A percentile compares a stretch with the other conserved stretches of the same genome.
Conservation (phyloP, 2,329 filamentous ascomycete genomes). For the Exophiala sideris region DNA sequence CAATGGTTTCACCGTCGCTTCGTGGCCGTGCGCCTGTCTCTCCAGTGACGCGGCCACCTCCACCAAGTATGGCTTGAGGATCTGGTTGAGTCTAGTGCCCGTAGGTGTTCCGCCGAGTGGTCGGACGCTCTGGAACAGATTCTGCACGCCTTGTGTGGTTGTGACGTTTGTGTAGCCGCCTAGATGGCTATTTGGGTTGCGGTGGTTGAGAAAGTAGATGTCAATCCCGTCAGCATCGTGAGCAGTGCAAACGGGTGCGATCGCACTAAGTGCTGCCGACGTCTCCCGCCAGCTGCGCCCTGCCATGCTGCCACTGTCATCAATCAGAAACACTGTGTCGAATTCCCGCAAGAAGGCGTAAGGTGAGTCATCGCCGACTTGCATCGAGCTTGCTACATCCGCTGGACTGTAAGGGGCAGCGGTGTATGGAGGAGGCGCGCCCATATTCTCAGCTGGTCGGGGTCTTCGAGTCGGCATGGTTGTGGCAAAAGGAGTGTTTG, state of each 20-base stretch:
- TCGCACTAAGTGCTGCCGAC: conserved; percentile 63
- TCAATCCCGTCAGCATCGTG: conserved; percentile 85
- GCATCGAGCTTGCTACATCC: conserved; percentile 25
- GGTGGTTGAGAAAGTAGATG: conserved; percentile 82
- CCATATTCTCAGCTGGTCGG: neutral
- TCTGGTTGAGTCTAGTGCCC: conserved; percentile 65
- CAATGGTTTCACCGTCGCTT: conserved; percentile 63
- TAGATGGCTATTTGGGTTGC: conserved; percentile 38
- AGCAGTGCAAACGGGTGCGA: conserved; percentile 76
- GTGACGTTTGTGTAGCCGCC: conserved; percentile 65
- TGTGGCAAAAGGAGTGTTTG: conserved; percentile 12
- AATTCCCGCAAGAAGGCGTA: conserved; percentile 76
- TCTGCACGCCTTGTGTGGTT: conserved; percentile 54
- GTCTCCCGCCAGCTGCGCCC: conserved; percentile 76
- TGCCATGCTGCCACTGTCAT: conserved; percentile 86
- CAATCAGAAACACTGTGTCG: conserved; percentile 86
- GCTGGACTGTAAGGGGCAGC: conserved; percentile 13
- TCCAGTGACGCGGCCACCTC: conserved; percentile 46
- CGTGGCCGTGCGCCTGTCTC: conserved; percentile 39
- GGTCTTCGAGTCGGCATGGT: conserved; percentile 18
- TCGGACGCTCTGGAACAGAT: conserved; percentile 66
- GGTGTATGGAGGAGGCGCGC: conserved; percentile 26
- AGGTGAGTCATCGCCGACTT: conserved; percentile 54
- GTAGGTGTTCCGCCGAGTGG: conserved; percentile 72
- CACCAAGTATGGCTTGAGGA: conserved; percentile 69